Percentiles rank a stretch among this genome's conserved stretches.
Conservation (phyloP, 176 grass and related monocot genomes). For the Cenchrus purpureus region DNA sequence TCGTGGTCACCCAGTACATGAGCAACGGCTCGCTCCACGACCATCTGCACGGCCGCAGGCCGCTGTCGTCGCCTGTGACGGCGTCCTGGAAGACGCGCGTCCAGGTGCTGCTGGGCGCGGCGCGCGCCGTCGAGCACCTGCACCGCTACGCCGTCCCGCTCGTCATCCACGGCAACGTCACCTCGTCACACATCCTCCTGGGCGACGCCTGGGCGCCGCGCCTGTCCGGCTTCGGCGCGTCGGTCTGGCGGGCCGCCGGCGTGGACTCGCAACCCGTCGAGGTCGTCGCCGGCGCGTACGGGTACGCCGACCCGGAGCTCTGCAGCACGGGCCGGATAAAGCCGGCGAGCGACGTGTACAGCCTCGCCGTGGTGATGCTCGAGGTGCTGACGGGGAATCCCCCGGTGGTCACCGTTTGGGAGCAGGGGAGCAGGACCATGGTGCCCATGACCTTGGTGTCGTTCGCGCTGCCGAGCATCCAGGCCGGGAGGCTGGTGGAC, state of each 20-base stretch:
- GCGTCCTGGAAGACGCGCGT: not conserved
- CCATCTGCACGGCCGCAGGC: not conserved
- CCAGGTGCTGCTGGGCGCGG: not conserved
- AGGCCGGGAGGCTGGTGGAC: not conserved
- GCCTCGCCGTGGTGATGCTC: not conserved
- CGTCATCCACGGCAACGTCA: not conserved
- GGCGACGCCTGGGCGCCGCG: not conserved
- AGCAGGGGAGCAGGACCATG: not conserved
- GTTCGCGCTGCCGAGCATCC: not conserved
- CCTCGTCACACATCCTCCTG: not conserved
- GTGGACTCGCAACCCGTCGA: not conserved
- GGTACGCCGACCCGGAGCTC: conserved; percentile 1
- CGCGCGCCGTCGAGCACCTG: not conserved
- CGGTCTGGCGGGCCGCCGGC: not conserved
- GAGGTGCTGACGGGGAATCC: not conserved
- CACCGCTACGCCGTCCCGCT: not conserved
- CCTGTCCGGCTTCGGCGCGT: not conserved
- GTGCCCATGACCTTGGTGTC: not conserved
- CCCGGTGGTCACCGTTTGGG: not conserved
- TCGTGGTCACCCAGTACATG: not conserved
- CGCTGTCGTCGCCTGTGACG: not conserved
- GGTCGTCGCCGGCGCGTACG: not conserved
- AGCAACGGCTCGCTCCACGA: not conserved
- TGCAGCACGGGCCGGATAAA: not conserved
- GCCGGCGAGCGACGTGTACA: not conserved